phyloP scores from a whole-genome alignment of 768 basidiomycete genomes.

The Suillus subluteus region DNA sequence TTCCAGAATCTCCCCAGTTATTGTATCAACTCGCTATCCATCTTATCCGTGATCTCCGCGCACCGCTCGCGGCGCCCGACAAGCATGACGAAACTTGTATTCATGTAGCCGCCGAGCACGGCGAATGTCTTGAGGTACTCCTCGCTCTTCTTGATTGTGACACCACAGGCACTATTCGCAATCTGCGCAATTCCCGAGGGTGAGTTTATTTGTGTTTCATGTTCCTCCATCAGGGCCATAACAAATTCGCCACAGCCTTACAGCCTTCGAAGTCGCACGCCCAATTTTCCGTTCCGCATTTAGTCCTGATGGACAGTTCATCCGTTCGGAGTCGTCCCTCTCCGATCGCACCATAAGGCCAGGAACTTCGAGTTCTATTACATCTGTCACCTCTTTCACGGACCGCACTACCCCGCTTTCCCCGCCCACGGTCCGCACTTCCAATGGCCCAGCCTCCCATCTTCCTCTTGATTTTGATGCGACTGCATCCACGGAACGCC shows the following conservation, averaged over 20 bases:
- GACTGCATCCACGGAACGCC: slow-evolving; percentile 45
- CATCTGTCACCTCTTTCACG: slow-evolving; percentile 54
- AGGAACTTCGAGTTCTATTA: slow-evolving; percentile 41
- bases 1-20: slow-evolving; percentile 38
- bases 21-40: slow-evolving; percentile 66
- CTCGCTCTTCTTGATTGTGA: slow-evolving; percentile 70
- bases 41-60: slow-evolving; percentile 68
- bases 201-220: slow-evolving; percentile 37
- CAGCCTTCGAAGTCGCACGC: slow-evolving; percentile 67
- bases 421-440: slow-evolving; percentile 19
- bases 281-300: slow-evolving; percentile 70
- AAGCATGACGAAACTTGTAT: slow-evolving; percentile 75
- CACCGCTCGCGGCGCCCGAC: slow-evolving; percentile 69
- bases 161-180: slow-evolving; percentile 52
- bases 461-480: slow-evolving; percentile 49
- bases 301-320: slow-evolving; percentile 48
- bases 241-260: slow-evolving; percentile 47
- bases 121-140: slow-evolving; percentile 64
- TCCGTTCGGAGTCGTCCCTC: slow-evolving; percentile 55
- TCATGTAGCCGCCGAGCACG: slow-evolving; percentile 79
- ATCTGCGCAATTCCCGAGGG: slow-evolving; percentile 74
- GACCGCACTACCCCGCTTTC: slow-evolving; percentile 30
- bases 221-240: slow-evolving; percentile 5
- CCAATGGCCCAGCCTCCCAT: slow-evolving; percentile 39
- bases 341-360: slow-evolving; percentile 60